These are phyloP conservation scores for Scedosporium boydii DNA, from an alignment of 2,329 filamentous ascomycete species.

Conservation along the genomic window DNA sequence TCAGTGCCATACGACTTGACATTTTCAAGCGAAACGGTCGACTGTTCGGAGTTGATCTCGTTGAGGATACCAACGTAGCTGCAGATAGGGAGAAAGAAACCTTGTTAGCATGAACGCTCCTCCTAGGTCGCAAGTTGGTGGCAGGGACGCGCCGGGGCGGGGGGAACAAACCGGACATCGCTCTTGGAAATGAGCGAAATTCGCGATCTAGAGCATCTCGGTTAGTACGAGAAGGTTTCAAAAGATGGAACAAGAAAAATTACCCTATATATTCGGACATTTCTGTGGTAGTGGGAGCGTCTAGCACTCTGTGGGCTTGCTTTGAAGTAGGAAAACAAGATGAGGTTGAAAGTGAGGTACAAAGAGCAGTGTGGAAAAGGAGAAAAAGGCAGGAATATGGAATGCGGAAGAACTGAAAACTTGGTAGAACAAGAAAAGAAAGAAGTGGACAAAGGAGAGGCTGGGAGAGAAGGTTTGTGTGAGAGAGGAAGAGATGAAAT, in stretches of 20 bases:
- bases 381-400: conserved; percentile 11
- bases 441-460: conserved; percentile 5
- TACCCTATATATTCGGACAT: conserved; percentile 57
- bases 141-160: background rate
- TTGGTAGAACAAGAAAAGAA: conserved; percentile 13
- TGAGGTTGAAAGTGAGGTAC: conserved; percentile 11
- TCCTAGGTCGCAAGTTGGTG: conserved; percentile 2
- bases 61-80: conserved; percentile 95
- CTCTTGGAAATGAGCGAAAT: conserved; percentile 97
- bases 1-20: conserved; percentile 92
- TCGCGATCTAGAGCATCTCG: conserved; percentile 53
- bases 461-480: conserved; percentile 3
- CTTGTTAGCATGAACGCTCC: conserved; percentile 1
- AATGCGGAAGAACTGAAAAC: conserved; percentile 23
- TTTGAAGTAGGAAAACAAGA: conserved; percentile 7
- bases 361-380: conserved; percentile 11
- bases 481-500: background rate
- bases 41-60: conserved; percentile 95
- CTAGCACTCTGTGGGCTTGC: conserved; percentile 28
- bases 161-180: conserved; percentile 72
- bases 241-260: background rate
- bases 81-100: conserved; percentile 23
- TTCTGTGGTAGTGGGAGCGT: conserved; percentile 26
- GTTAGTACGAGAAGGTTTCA: conserved; percentile 15
- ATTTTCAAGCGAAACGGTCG: conserved; percentile 94